A percentile compares a stretch with the other conserved stretches of the same genome.
Evolutionary conservation across 148 eudicot genomes (phyloP).

Genomic region (Chenopodium berlandieri): DNA sequence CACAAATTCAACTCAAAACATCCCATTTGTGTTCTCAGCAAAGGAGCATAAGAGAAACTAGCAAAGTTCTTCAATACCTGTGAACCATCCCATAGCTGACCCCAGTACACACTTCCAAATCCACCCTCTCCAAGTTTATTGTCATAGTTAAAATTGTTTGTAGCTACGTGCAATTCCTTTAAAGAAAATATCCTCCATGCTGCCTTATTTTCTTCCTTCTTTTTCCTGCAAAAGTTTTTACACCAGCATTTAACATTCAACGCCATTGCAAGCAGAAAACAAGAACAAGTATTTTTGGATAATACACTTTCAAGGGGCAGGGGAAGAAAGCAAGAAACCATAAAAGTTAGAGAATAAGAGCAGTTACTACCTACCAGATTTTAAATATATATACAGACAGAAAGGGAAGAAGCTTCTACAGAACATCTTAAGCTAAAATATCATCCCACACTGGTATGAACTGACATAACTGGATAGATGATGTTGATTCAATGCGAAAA

Average conservation of each 20-base stretch:
- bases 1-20: not conserved
- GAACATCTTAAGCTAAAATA: not conserved
- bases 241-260: not conserved
- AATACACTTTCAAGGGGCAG: not conserved
- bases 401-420: not conserved
- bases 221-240: slow-evolving; percentile 47
- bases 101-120: slow-evolving; percentile 98
- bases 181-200: slow-evolving; percentile 88
- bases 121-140: slow-evolving; percentile 98
- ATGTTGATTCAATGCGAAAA: too few species aligned
- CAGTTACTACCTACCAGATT: not conserved
- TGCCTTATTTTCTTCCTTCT: slow-evolving; percentile 48
- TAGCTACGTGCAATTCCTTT: slow-evolving; percentile 90
- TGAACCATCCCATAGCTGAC: slow-evolving; percentile 98
- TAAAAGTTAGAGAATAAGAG: not conserved
- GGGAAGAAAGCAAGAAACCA: not conserved
- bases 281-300: not conserved
- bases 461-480: too few species aligned
- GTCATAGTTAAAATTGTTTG: slow-evolving; percentile 88
- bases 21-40: not conserved
- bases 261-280: not conserved
- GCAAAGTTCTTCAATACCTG: slow-evolving; percentile 46
- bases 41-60: not conserved
- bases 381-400: not conserved
- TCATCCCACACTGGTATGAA: not conserved